These are phyloP conservation scores for Amanita jacksonii DNA, from an alignment of 768 basidiomycete species.

Conservation along the genomic window DNA sequence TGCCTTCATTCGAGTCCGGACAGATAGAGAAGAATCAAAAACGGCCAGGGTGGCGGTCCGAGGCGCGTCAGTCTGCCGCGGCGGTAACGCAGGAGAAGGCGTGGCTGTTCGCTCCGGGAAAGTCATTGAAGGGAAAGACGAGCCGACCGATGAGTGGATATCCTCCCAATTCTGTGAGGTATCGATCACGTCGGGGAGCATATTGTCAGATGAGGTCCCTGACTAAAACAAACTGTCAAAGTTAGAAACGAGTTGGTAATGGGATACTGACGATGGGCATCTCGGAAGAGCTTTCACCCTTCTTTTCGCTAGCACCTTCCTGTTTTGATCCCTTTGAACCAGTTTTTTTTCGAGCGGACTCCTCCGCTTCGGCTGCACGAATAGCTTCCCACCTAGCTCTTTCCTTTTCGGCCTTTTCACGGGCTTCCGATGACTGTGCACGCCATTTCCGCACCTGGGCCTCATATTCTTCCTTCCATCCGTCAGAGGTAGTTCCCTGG, in stretches of 20 bases:
- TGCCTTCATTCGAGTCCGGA: constrained; percentile 58
- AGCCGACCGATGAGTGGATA: constrained; percentile 45
- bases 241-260: no score
- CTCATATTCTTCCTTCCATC: constrained; percentile 65
- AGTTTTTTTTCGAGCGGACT: constrained; percentile 29
- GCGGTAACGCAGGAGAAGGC: constrained; percentile 27
- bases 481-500: constrained; percentile 17
- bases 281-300: background rate
- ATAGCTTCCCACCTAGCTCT: constrained; percentile 65
- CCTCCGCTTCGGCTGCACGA: constrained; percentile 43
- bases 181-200: constrained; percentile 1
- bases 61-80: constrained; percentile 18
- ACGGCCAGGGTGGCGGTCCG: constrained; percentile 56
- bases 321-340: constrained; percentile 16
- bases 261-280: background rate
- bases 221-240: background rate
- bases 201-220: constrained; percentile 9
- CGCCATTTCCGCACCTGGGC: constrained; percentile 63
- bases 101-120: constrained; percentile 56
- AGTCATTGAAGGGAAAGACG: constrained; percentile 75
- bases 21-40: constrained; percentile 59
- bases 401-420: constrained; percentile 66
- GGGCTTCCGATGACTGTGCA: constrained; percentile 58
- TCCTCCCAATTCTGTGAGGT: constrained; percentile 54
- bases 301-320: constrained; percentile 26